Percentiles rank a stretch among this genome's conserved stretches.
phyloP scores from a whole-genome alignment of 768 basidiomycete genomes.

The Agrocybe chaxingu region DNA sequence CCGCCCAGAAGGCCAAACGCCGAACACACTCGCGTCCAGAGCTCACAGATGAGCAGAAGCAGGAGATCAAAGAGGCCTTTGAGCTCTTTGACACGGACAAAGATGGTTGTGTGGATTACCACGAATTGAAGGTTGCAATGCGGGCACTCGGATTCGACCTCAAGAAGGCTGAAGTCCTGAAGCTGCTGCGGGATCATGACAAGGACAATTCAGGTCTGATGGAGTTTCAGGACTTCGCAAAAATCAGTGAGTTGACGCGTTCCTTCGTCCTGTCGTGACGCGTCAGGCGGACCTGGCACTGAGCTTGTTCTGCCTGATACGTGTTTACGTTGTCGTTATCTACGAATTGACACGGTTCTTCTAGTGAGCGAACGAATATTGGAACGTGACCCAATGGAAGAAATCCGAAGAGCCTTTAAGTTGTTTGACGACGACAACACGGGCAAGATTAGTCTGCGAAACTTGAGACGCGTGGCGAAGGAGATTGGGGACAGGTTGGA shows the following conservation, averaged over 20 bases:
- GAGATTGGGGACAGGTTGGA: constrained; percentile 95
- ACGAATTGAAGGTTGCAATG: constrained; percentile 99
- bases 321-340: background rate
- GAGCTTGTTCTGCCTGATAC: too few relatives aligned
- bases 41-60: constrained; percentile 84
- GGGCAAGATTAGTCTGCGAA: constrained; percentile 89
- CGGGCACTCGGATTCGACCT: constrained; percentile 95
- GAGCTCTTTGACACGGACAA: constrained; percentile 99
- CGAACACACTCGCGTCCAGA: constrained; percentile 77
- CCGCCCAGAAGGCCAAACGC: constrained; percentile 71
- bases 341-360: constrained; percentile 3
- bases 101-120: constrained; percentile 94
- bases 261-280: constrained; percentile 1
- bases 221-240: constrained; percentile 91
- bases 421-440: constrained; percentile 96
- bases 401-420: constrained; percentile 93
- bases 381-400: constrained; percentile 93
- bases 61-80: constrained; percentile 98
- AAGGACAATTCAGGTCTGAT: constrained; percentile 80
- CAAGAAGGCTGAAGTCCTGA: constrained; percentile 98
- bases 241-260: constrained; percentile 69
- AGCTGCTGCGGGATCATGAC: constrained; percentile 88
- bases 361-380: constrained; percentile 94
- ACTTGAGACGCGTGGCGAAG: constrained; percentile 90
- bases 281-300: background rate